A percentile compares a stretch with the other conserved stretches of the same genome.
phyloP scores from a whole-genome alignment of 495 filamentous ascomycete genomes.

The Hyaloscypha finlandica region DNA sequence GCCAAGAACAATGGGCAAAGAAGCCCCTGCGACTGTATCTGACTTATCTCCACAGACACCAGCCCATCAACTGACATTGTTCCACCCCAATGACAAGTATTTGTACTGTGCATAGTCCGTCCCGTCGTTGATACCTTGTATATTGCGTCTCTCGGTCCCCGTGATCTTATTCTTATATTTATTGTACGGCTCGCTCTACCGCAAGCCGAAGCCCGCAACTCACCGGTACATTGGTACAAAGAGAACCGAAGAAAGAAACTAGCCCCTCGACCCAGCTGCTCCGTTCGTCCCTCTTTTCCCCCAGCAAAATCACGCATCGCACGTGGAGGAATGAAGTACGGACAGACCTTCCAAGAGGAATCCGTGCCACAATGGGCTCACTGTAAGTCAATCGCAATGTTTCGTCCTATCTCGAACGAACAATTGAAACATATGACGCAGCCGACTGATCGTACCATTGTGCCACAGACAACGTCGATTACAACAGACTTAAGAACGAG shows the following conservation, averaged over 20 bases:
- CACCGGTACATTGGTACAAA: background rate
- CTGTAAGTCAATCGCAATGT: slow-evolving; percentile 31
- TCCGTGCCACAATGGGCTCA: slow-evolving; percentile 56
- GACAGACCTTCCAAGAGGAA: slow-evolving; percentile 51
- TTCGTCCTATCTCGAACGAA: background rate
- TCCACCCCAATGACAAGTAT: too few relatives aligned
- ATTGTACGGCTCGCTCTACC: background rate
- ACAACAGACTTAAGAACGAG: slow-evolving; percentile 71
- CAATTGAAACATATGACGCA: slow-evolving; percentile 1
- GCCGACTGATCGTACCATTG: background rate
- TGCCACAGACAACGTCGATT: slow-evolving; percentile 69
- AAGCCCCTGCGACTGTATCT: background rate
- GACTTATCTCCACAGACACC: background rate
- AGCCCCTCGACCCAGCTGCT: background rate
- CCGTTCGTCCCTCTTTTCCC: background rate
- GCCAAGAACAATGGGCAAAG: background rate
- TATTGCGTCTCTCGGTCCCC: background rate
- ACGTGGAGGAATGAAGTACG: slow-evolving; percentile 54
- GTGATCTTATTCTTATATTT: background rate
- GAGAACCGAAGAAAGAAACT: background rate
- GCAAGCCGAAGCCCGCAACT: background rate
- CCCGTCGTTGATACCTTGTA: background rate
- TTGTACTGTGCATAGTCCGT: background rate
- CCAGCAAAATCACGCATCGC: background rate
- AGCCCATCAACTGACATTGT: background rate